phyloP scores from a whole-genome alignment of 2,329 filamentous ascomycete species.

The Akanthomyces muscarius region DNA sequence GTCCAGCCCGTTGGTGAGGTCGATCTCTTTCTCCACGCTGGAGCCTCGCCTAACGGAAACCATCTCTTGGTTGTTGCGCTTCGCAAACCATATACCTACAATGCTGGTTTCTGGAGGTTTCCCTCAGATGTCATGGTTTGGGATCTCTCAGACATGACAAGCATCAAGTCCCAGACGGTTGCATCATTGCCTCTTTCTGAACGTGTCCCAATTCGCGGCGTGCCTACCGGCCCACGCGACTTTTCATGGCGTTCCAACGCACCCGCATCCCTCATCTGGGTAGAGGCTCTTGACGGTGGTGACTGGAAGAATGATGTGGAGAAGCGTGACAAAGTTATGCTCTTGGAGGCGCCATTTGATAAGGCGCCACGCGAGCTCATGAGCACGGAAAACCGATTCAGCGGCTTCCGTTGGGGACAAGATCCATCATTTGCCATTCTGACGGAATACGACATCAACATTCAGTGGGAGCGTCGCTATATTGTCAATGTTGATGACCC shows the following conservation, averaged over 20 bases:
- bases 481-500: conserved; percentile 13
- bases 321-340: conserved; percentile 10
- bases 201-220: conserved; percentile 5
- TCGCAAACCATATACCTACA: conserved; percentile 7
- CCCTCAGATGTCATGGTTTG: conserved; percentile 5
- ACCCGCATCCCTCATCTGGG: background rate
- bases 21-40: background rate
- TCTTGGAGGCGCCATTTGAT: conserved; percentile 11
- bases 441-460: background rate
- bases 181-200: conserved; percentile 7
- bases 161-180: background rate
- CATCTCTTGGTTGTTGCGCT: background rate
- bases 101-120: background rate
- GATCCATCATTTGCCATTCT: conserved; percentile 4
- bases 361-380: background rate
- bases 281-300: conserved; percentile 8
- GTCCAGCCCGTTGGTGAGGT: background rate
- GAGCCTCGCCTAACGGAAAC: conserved; percentile 9
- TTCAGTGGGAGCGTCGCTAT: conserved; percentile 9
- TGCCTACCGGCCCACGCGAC: background rate
- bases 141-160: background rate
- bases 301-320: conserved; percentile 5
- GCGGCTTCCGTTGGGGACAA: background rate
- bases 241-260: conserved; percentile 10
- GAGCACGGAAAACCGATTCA: conserved; percentile 8